Base-by-base conservation (phyloP, 345 rosid genomes). In the Ceriops zippeliana region DNA sequence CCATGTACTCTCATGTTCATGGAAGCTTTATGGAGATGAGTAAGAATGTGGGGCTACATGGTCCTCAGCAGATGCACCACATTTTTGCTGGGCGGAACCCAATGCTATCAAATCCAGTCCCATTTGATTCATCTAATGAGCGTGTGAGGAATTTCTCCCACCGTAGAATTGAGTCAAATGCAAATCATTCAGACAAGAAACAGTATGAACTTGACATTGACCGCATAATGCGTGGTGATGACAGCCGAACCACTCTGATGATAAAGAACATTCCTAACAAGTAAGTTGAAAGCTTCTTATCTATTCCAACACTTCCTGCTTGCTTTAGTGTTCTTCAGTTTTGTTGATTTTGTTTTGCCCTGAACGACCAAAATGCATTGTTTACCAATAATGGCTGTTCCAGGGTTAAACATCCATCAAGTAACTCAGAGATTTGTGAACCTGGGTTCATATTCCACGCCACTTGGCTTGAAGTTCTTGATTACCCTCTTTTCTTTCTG, bases 241-340 rank as follows among this genome's bases (percentile, higher is more conserved):
- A 95, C 73, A 70, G 26, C 58, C 79, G 99, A 75, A 95, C 97
- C 57, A 95, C 99, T 1, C 79, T 95, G 79, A 91, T 95, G 99
- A 86, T 95, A 73, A 95, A 95, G 78, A 95, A 95, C 73, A 91
- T 95, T 77, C 99, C 98, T 59, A 93, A 93, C 82, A 93, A 93
- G 97, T 91, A 87, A 63, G 89, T 66, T 16, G 46, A 52, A 66
- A 52, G 6, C 32, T 26, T 17, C 42, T 42, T 60, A 0, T 15
- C 58, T 19, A 8, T 10, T 24, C 17, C 13, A 5, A 24, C 59
- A 22, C 16, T 54, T 54, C 59, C 59, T 56, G 59, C 9, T 24
- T 56, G 16, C 28, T 2, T 22, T 56, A 9, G 28, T 10, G 17
- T 21, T 54, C 17, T 54, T 24, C 59, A 56, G 59, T 15, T 11